phyloP scores from a whole-genome alignment of 2,329 filamentous ascomycete species.

The Orbilia javanica region DNA sequence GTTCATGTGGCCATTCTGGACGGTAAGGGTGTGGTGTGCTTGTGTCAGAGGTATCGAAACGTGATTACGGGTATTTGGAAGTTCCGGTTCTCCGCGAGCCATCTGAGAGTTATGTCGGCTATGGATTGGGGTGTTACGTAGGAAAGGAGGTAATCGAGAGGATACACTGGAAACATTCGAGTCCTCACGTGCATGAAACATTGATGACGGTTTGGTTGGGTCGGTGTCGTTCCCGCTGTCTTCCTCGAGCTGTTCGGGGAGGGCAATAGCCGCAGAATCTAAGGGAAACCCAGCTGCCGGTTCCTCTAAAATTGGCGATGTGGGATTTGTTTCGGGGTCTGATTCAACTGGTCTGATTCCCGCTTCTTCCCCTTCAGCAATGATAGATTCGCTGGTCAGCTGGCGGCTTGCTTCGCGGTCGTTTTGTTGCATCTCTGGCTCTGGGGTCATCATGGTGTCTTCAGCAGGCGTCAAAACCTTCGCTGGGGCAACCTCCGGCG shows the following conservation, averaged over 20 bases:
- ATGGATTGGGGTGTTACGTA: slow-evolving; percentile 48
- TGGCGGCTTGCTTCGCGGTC: slow-evolving; percentile 19
- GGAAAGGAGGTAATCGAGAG: slow-evolving; percentile 52
- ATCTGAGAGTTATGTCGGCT: slow-evolving; percentile 66
- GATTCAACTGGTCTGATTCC: slow-evolving; percentile 48
- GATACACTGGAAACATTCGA: slow-evolving; percentile 58
- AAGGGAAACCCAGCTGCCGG: slow-evolving; percentile 54
- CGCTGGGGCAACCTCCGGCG: slow-evolving; percentile 12
- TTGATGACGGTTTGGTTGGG: slow-evolving; percentile 60
- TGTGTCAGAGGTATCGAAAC: slow-evolving; percentile 65
- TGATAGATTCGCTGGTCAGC: slow-evolving; percentile 2
- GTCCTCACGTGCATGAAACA: slow-evolving; percentile 58
- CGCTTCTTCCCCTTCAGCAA: slow-evolving; percentile 40
- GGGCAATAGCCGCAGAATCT: slow-evolving; percentile 53
- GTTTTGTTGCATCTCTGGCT: slow-evolving; percentile 12
- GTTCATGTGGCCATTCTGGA: slow-evolving; percentile 35
- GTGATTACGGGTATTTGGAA: slow-evolving; percentile 67
- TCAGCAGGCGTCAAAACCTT: slow-evolving; percentile 38
- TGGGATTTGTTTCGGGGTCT: slow-evolving; percentile 61
- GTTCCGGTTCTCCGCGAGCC: slow-evolving; percentile 76
- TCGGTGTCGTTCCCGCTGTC: slow-evolving; percentile 61
- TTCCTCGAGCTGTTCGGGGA: slow-evolving; percentile 59
- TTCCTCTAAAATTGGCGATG: slow-evolving; percentile 59
- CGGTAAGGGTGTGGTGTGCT: slow-evolving; percentile 64
- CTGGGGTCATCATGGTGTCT: slow-evolving; percentile 35